Base-by-base conservation (phyloP, 2,329 filamentous ascomycete genomes). In the Fusarium neocosmosporiellum region DNA sequence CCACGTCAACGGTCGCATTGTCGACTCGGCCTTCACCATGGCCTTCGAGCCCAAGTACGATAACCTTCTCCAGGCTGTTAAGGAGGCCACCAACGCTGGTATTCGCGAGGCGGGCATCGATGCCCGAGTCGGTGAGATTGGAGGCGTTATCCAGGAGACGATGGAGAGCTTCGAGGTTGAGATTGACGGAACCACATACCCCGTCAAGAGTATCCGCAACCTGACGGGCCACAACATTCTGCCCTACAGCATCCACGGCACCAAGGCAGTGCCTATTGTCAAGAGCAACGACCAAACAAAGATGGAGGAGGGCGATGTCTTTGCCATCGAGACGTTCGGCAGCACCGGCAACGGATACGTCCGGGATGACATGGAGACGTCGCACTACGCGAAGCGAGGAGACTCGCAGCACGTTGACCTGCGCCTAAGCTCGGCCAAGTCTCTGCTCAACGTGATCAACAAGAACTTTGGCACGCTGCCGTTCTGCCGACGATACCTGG, bases 281-380 rank as follows among this genome's bases (percentile, higher is more conserved):
- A 97, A 97, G 86, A 92, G 91, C 70, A 89, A 90, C 70, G 94
- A 97, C 79, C 91, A 92, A 81, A 97, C 94, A 60, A 98, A 97
- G 88, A 98, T 98, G 96, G 95, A 98, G 84, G 96, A 98, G 84
- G 95, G 95, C 46, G 95, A 98, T 80, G 92, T 95, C 20, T 98
- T 97, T 82, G 95, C 95, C 73, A 97, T 98, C 77, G 95, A 98
- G 86, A 98, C 95, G 0, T 98, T 98, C 82, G 96, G 95, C 69
- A 96, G 93, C 81, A 98, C 95, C 24, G 96, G 95, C 72, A 95
- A 94, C 80, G 95, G 95, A 73, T 93, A 94, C 79, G 94, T 98
- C 65, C 86, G 90, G 73, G 95, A 98, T 79, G 94, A 98, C 83
- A 93, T 94, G 83, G 95, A 97, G 86, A 90, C 91, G 20, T 98